Evolutionary conservation across 495 filamentous ascomycete species (phyloP), one percentile per base, ranked within the genome.

Genomic region (Podospora sp.): DNA sequence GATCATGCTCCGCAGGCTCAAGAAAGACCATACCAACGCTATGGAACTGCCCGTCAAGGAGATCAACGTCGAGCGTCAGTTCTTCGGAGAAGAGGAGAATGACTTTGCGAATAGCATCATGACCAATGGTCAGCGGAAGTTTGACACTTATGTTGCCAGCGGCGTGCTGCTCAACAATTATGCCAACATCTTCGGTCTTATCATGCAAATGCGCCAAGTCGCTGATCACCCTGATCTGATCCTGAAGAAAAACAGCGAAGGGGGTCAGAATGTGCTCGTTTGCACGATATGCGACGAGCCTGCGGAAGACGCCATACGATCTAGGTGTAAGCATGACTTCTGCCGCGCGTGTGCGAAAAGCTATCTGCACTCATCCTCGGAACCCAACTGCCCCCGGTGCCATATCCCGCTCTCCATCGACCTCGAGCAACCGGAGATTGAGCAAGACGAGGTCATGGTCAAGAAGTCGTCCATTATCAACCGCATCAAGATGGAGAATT

Each of bases 141-240:
- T 97, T 68, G 91, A 97, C 68, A 97, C 92, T 0, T 99, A 97
- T 72, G 95, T 97, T 21, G 91, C 92, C 57, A 91, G 90, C 52
- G 95, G 94, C 77, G 95, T 98, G 6, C 87, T 97, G 77, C 85
- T 98, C 64, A 97, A 97, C 81, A 99, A 98, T 72, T 97, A 97
- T 72, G 94, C 94, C 80, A 93, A 93, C 62, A 90, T 90, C 53
- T 90, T 90, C 64, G 92, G 92, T 56, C 84, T 97, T 50, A 96
- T 97, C 73, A 96, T 96, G 90, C 91, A 96, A 76, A 97, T 97
- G 94, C 91, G 94, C 29, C 95, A 97, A 81, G 90, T 94, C 8
- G 92, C 94, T 0, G 93, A 99, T 71, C 95, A 99, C 76, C 95
- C 95, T 1, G 95, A 98, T 78, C 81, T 98, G 7, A 92, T 98